Evolutionary conservation across 805 yeast genomes (phyloP), one percentile per base, ranked within the genome.

Genomic region (Teunomyces atbi): DNA sequence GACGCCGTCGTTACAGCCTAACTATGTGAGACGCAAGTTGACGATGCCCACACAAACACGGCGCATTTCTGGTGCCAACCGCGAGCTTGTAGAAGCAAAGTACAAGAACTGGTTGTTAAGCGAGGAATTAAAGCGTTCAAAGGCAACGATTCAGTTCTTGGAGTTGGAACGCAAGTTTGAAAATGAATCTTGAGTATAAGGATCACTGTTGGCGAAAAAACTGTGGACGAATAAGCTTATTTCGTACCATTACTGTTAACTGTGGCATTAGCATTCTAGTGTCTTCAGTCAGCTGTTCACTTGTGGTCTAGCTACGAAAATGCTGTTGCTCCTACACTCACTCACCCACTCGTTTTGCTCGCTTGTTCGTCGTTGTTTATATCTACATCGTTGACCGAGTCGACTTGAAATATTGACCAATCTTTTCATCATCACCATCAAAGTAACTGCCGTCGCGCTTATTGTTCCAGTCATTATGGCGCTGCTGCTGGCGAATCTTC

Each of bases 391-490:
- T 42, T 41, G 37, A 64, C 50, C 84, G 65, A 0, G 84, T 81
- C 12, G 76, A 69, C 50, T 65, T 66, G 67, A 81, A 82, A 52
- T 82, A 81, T 32, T 65, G 68, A 0, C 73, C 69, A 29, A 80
- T 65, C 40, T 76, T 67, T 28, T 65, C 60, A 16, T 67, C 74
- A 16, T 65, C 66, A 19, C 73, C 81, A 53, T 77, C 82, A 54
- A 78, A 61, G 58, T 69, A 51, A 44, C 60, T 48, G 44, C 75
- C 60, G 63, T 60, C 67, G 54, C 66, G 50, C 51, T 63, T 46
- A 66, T 74, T 53, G 73, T 69, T 42, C 86, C 89, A 54, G 67
- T 81, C 84, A 77, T 83, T 54, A 61, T 76, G 46, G 74, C 78
- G 57, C 73, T 73, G 29, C 53, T 60, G 54, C 62, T 68, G 57